Evolutionary conservation across 345 rosid species (phyloP), one percentile per base, ranked within the genome.

Genomic region (Eucalyptus polyanthemos): DNA sequence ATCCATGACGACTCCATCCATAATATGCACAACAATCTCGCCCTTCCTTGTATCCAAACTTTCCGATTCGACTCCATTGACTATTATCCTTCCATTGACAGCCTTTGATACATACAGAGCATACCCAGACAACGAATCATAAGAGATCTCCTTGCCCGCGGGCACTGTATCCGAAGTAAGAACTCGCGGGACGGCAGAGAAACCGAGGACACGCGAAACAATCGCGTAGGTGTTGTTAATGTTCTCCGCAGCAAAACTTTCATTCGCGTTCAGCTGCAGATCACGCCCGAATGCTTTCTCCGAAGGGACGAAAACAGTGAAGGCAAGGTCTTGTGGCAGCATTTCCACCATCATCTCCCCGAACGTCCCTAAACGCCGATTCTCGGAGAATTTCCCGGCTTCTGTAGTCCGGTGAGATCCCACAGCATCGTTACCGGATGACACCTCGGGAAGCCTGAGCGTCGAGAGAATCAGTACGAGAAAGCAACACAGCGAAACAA

Each of bases 1-100:
- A 91, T 97, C 99, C 99, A 96, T 96, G 19, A 96, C 40, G 11
- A 95, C 96, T 34, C 99, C 99, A 93, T 96, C 95, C 94, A 96
- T 96, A 7, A 91, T 24, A 62, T 96, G 97, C 50, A 92, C 92
- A 7, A 92, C 86, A 42, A 93, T 91, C 93, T 94, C 93, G 90
- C 93, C 92, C 90, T 90, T 94, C 93, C 72, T 91, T 72, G 94
- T 37, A 80, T 95, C 97, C 86, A 94, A 88, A 88, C 87, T 93
- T 89, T 94, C 94, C 2, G 97, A 94, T 88, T 89, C 92, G 27
- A 96, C 91, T 49, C 96, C 92, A 62, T 96, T 95, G 31, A 96
- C 98, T 11, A 93, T 86, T 24, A 97, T 85, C 93, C 89, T 93
- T 53, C 95, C 95, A 86, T 92, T 87, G 11, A 5, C 88, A 58